These are phyloP conservation scores for Bauhinia variegata DNA, from an alignment of 306 rosid genomes.

Conservation along the genomic window DNA sequence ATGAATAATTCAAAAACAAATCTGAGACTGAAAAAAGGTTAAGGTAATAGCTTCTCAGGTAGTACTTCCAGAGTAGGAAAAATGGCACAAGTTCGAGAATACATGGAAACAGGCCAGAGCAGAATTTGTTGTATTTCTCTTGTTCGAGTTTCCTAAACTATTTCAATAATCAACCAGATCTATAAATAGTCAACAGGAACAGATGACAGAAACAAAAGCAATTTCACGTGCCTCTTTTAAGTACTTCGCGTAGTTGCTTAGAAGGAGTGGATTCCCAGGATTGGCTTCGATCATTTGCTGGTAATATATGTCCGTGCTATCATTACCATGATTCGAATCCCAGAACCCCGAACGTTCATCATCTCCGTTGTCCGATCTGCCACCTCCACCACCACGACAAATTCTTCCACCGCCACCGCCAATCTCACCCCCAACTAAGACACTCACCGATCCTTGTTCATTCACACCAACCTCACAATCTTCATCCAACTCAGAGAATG, in stretches of 20 bases:
- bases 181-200: no score
- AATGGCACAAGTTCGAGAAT: no score
- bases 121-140: no score
- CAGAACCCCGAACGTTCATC: constrained; percentile 55
- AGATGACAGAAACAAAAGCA: background rate
- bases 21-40: no score
- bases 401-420: constrained; percentile 45
- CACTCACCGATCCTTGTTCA: constrained; percentile 27
- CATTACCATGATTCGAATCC: constrained; percentile 59
- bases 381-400: constrained; percentile 45
- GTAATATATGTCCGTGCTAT: constrained; percentile 60
- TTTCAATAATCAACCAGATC: no score
- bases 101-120: no score
- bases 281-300: constrained; percentile 67
- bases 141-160: no score
- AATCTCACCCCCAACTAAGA: constrained; percentile 54
- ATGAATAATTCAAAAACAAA: background rate
- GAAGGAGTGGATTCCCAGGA: constrained; percentile 74
- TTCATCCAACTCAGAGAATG: constrained; percentile 48
- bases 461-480: constrained; percentile 32
- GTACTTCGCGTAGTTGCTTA: constrained; percentile 79
- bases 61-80: no score
- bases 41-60: no score
- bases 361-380: constrained; percentile 55
- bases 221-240: constrained; percentile 65